These are phyloP conservation scores for Chloranthus sessilifolius DNA, from an alignment of 164 flowering plant species.

Conservation along the genomic window DNA sequence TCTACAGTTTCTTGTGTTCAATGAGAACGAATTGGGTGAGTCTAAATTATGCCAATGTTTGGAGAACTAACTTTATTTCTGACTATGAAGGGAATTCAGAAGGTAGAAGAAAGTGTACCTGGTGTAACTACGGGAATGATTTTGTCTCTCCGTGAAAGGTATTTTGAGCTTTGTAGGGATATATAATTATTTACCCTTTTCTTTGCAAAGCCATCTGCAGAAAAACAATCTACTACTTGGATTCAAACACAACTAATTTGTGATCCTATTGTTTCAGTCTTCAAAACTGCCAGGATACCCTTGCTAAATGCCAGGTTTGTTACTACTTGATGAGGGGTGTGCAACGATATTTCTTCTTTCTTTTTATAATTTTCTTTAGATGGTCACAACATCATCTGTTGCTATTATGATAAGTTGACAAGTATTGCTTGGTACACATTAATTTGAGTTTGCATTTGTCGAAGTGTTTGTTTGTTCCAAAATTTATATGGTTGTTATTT, in stretches of 20 bases:
- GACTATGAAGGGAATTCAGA: conserved; percentile 39
- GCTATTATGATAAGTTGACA: no score
- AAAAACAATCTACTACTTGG: background rate
- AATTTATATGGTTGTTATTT: no score
- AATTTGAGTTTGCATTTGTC: no score
- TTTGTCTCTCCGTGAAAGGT: conserved; percentile 94
- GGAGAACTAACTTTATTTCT: background rate
- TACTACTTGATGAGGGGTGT: no score
- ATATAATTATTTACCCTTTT: conserved; percentile 5
- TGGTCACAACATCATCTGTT: no score
- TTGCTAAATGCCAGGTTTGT: conserved; percentile 72
- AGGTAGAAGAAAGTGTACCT: conserved; percentile 82
- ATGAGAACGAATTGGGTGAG: background rate
- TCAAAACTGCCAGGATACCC: conserved; percentile 65
- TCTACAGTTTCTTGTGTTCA: no score
- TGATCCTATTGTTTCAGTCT: conserved; percentile 54
- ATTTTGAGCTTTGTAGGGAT: conserved; percentile 2
- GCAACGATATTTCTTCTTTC: no score
- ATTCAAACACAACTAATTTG: background rate
- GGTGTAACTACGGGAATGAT: conserved; percentile 96
- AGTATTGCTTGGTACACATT: no score
- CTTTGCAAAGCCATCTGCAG: background rate
- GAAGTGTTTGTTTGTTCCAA: no score
- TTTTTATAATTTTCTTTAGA: no score
- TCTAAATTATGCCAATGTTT: background rate